A percentile compares a stretch with the other conserved stretches of the same genome.
These are phyloP conservation scores for Rossbeevera mucosa DNA, from an alignment of 768 basidiomycete genomes.

Conservation along the genomic window DNA sequence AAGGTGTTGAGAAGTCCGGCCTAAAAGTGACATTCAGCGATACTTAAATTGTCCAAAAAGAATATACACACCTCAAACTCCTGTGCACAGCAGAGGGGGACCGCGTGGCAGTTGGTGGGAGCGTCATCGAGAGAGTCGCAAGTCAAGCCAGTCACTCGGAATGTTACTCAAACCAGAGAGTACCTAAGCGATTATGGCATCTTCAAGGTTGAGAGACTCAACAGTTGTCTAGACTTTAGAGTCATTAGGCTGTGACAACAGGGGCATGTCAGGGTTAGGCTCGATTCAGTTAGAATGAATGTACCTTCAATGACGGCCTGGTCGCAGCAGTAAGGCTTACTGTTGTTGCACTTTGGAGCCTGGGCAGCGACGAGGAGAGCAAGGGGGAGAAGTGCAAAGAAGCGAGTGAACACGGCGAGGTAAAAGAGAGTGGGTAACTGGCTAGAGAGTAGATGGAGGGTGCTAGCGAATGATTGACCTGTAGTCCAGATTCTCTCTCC, in stretches of 20 bases:
- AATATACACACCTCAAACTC: neutral
- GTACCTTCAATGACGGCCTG: neutral
- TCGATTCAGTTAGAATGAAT: neutral
- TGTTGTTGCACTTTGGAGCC: neutral
- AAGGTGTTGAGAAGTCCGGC: neutral
- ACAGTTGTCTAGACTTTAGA: neutral
- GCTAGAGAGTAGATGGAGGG: neutral
- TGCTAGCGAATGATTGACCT: neutral
- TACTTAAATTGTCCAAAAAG: neutral
- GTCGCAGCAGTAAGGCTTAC: neutral
- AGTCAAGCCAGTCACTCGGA: neutral
- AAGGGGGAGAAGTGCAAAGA: conserved; percentile 15
- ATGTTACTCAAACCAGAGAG: neutral
- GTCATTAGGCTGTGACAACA: neutral
- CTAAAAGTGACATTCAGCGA: neutral
- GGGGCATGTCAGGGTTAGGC: neutral
- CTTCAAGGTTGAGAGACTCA: neutral
- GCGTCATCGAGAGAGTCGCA: neutral
- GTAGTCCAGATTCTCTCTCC: neutral
- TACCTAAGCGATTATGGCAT: neutral
- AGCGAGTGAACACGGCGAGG: conserved; percentile 15
- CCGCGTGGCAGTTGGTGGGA: neutral
- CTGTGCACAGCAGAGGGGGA: neutral
- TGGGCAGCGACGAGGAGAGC: conserved; percentile 13
- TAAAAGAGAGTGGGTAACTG: neutral